Evolutionary conservation across 148 eudicot genomes (phyloP).

Genomic region (Rhododendron griersonianum): DNA sequence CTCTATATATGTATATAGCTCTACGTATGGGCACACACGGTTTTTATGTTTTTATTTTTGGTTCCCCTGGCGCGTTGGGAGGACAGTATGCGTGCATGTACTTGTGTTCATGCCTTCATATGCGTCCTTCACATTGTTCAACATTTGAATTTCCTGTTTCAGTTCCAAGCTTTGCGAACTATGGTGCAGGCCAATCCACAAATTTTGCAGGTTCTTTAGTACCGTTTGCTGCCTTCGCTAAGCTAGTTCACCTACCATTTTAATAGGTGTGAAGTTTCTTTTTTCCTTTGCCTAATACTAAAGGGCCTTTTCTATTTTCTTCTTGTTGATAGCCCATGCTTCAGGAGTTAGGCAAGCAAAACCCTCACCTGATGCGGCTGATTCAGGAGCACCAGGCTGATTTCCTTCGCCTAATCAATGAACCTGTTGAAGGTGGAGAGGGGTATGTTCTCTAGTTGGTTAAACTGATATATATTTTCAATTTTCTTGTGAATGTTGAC

Average conservation of each 20-base stretch:
- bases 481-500: neutral
- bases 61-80: neutral
- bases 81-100: neutral
- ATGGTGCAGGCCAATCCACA: slow-evolving; percentile 80
- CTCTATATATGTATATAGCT: neutral
- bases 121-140: neutral
- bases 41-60: neutral
- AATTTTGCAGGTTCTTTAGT: slow-evolving; percentile 28
- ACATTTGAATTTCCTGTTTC: slow-evolving; percentile 12
- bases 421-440: slow-evolving; percentile 77
- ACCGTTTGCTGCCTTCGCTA: neutral
- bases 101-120: neutral
- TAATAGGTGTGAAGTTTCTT: neutral
- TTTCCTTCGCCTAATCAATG: slow-evolving; percentile 75
- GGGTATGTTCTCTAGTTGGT: slow-evolving; percentile 35
- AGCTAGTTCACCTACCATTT: neutral
- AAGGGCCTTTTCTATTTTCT: neutral
- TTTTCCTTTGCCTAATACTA: neutral
- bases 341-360: slow-evolving; percentile 83
- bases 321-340: slow-evolving; percentile 72
- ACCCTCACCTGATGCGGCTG: slow-evolving; percentile 69
- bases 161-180: slow-evolving; percentile 86
- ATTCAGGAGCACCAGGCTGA: slow-evolving; percentile 86
- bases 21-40: neutral
- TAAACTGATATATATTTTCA: neutral